These are phyloP conservation scores for Olyra latifolia DNA, from an alignment of 176 grass and related monocot species.

Conservation along the genomic window DNA sequence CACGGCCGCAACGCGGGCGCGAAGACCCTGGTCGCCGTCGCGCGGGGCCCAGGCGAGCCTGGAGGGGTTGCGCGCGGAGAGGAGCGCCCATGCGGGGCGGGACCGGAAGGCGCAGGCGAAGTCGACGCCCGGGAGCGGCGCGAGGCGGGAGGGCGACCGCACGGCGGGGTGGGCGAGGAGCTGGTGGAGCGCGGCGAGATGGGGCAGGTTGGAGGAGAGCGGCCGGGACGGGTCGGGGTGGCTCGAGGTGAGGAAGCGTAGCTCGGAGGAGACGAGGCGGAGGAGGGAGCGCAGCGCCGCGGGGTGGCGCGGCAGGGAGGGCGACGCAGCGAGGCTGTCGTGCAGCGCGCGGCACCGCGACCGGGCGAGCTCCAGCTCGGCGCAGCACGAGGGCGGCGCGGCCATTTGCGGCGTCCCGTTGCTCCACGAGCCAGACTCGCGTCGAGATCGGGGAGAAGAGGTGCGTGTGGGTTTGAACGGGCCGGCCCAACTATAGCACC, in stretches of 20 bases:
- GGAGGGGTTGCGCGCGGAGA: slow-evolving; percentile 78
- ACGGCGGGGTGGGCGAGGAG: slow-evolving; percentile 79
- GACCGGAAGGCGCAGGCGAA: slow-evolving; percentile 63
- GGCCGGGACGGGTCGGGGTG: slow-evolving; percentile 1
- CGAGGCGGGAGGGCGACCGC: slow-evolving; percentile 56
- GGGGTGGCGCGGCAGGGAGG: slow-evolving; percentile 35
- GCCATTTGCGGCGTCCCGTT: slow-evolving; percentile 34
- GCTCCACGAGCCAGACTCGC: neutral
- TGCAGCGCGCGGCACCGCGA: slow-evolving; percentile 53
- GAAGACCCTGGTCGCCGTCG: slow-evolving; percentile 10
- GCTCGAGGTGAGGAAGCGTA: slow-evolving; percentile 53
- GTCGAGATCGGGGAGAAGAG: neutral
- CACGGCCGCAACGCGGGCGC: slow-evolving; percentile 44
- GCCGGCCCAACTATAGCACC: neutral
- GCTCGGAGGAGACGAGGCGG: slow-evolving; percentile 69
- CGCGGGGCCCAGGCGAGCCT: slow-evolving; percentile 44
- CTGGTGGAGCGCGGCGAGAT: slow-evolving; percentile 62
- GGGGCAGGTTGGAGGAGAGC: slow-evolving; percentile 82
- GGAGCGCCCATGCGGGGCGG: slow-evolving; percentile 60
- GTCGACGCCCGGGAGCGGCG: slow-evolving; percentile 54
- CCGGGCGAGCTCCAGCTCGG: slow-evolving; percentile 31
- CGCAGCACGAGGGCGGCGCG: slow-evolving; percentile 24
- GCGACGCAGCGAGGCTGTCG: slow-evolving; percentile 33
- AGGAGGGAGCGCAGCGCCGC: slow-evolving; percentile 41
- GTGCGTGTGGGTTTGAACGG: neutral